Evolutionary conservation across 2,329 filamentous ascomycete genomes (phyloP).

Genomic region (Penicillium fuscoglaucum): DNA sequence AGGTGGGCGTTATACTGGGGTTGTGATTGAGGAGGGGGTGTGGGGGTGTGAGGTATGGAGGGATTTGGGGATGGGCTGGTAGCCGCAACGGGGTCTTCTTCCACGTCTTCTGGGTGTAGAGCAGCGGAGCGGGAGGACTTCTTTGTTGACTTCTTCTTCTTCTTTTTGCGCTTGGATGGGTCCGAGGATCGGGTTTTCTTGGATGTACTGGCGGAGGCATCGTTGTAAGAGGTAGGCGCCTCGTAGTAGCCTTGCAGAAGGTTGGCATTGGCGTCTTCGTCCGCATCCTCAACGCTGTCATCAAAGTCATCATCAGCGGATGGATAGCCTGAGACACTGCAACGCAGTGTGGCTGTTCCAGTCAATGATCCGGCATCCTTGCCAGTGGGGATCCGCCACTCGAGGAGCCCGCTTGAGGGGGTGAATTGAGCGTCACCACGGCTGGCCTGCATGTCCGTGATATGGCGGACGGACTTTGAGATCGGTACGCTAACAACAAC

Average conservation of each 20-base stretch:
- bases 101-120: conserved; percentile 19
- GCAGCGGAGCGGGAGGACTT: conserved; percentile 26
- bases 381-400: conserved; percentile 77
- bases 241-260: conserved; percentile 50
- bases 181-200: conserved; percentile 28
- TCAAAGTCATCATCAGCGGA: conserved; percentile 52
- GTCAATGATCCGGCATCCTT: conserved; percentile 68
- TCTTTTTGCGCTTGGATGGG: conserved; percentile 35
- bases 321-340: conserved; percentile 71
- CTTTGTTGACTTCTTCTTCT: conserved; percentile 41
- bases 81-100: conserved; percentile 20
- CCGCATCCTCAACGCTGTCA: conserved; percentile 36
- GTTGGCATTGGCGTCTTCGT: conserved; percentile 38
- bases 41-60: conserved; percentile 25
- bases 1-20: conserved; percentile 20
- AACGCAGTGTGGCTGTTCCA: conserved; percentile 71
- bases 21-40: conserved; percentile 18
- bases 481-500: conserved; percentile 76
- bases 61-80: conserved; percentile 21
- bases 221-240: conserved; percentile 39
- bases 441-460: conserved; percentile 77
- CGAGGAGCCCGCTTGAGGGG: conserved; percentile 68
- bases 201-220: conserved; percentile 27
- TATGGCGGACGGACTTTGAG: conserved; percentile 73
- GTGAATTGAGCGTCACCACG: conserved; percentile 82